Evolutionary conservation across 495 filamentous ascomycete genomes (phyloP), one percentile per base, ranked within the genome.

Genomic region (Apiosordaria backusii): DNA sequence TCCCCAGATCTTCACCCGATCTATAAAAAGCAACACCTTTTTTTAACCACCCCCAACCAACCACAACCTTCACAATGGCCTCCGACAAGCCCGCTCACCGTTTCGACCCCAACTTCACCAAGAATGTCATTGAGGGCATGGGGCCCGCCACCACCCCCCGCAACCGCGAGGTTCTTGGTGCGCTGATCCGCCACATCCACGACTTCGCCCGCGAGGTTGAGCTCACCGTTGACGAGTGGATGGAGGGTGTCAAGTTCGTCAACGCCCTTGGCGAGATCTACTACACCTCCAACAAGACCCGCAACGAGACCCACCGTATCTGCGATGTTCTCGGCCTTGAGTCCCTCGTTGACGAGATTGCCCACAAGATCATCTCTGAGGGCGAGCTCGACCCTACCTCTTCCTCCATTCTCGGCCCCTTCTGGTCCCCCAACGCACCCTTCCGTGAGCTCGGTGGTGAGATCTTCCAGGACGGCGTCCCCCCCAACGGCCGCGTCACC

Each of bases 161-260:
- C 60, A 83, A 88, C 75, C 87, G 88, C 57, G 78, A 85, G 60
- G 78, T 94, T 69, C 77, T 93, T 68, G 77, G 83, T 59, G 78
- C 86, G 29, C 76, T 93, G 67, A 89, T 93, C 77, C 82, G 81
- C 53, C 90, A 92, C 80, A 82, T 94, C 63, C 91, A 94, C 81
- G 89, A 92, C 77, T 94, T 94, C 71, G 85, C 90, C 57, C 88
- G 90, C 65, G 91, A 94, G 78, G 87, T 90, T 68, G 89, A 93
- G 76, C 85, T 94, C 61, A 91, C 88, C 27, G 81, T 87, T 18
- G 89, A 89, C 69, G 91, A 94, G 80, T 94, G 89, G 89, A 87
- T 92, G 86, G 75, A 84, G 21, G 91, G 88, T 70, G 88, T 93
- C 59, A 80, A 88, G 72, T 91, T 80, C 63, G 67, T 84, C 71